Evolutionary conservation across 768 basidiomycete species (phyloP), one percentile per base, ranked within the genome.

Genomic region (Lactarius trivialis): DNA sequence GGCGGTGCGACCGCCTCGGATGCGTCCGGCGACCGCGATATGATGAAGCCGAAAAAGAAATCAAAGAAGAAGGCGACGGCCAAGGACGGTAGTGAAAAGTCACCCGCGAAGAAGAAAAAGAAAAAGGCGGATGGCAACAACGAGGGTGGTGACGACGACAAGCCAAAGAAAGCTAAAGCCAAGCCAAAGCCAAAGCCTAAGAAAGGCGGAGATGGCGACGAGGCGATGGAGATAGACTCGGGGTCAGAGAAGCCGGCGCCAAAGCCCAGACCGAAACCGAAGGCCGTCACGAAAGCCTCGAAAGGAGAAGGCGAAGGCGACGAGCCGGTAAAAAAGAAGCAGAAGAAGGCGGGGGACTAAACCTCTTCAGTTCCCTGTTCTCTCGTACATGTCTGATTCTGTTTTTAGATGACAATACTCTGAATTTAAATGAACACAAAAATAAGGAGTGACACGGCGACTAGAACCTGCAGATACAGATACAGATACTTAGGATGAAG

Each of bases 1-100:
- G 66, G 45, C 17, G 88, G 84, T 1, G 81, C 85, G 60, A 92
- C 89, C 6, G 91, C 89, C 12, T 92, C 91, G 0, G 91, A 92
- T 70, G 90, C 89, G 48, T 88, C 85, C 63, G 91, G 91, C 33
- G 90, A 93, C 70, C 82, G 82, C 58, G 85, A 84, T 56, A 69
- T 91, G 67, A 75, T 80, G 49, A 77, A 76, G 58, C 67, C 67
- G 52, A 77, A 75, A 64, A 73, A 72, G 68, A 73, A 73, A 39
- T 65, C 64, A 32, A 83, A 84, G 68, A 70, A 67, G 41, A 84
- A 82, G 67, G 70, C 68, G 71, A 63, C 60, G 70, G 75, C 64
- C 75, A 80, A 65, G 77, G 79, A 68, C 71, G 72, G 58, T 78
- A 26, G 51, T 24, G 77, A 30, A 70, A 74, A 63, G 61, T 60